Conservation (phyloP, 139 green algal genomes). For the Protoeuglena noctilucae region DNA sequence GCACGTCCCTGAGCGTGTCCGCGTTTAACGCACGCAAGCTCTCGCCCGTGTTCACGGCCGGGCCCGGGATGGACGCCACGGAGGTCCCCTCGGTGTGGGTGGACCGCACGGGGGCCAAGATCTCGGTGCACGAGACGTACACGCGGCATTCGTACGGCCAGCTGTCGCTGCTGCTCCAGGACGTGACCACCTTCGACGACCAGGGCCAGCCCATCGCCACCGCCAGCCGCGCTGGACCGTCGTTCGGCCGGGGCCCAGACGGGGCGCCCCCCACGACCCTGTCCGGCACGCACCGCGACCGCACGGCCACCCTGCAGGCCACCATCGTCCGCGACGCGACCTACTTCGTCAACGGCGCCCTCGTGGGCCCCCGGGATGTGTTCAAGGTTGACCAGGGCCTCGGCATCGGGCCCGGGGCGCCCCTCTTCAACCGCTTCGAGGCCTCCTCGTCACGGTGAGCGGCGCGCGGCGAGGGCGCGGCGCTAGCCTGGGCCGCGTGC, state of each 20-base stretch:
- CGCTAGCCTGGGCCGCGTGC: no score
- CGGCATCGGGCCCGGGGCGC: constrained; percentile 32
- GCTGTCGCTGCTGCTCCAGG: constrained; percentile 53
- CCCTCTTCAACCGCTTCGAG: constrained; percentile 58
- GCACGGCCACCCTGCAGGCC: constrained; percentile 36
- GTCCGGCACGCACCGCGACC: constrained; percentile 53
- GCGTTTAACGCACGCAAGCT: constrained; percentile 78
- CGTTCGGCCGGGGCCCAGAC: no score
- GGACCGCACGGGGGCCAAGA: constrained; percentile 73
- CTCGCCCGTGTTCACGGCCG: constrained; percentile 67
- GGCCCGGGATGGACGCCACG: constrained; percentile 26
- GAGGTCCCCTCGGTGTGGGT: constrained; percentile 88
- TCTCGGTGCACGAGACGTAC: constrained; percentile 34
- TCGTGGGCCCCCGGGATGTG: constrained; percentile 51
- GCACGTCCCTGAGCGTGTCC: constrained; percentile 20
- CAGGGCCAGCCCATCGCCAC: constrained; percentile 15
- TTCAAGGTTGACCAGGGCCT: constrained; percentile 64
- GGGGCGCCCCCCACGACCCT: constrained; percentile 80
- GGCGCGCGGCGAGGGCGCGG: no score
- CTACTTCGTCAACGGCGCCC: constrained; percentile 45
- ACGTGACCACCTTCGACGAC: constrained; percentile 58
- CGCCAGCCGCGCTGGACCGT: no score
- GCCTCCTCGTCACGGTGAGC: constrained; percentile 32
- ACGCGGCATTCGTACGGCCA: constrained; percentile 27
- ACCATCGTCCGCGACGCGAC: constrained; percentile 60